Conservation (phyloP, 2,329 filamentous ascomycete genomes). For the Colletotrichum camelliae region DNA sequence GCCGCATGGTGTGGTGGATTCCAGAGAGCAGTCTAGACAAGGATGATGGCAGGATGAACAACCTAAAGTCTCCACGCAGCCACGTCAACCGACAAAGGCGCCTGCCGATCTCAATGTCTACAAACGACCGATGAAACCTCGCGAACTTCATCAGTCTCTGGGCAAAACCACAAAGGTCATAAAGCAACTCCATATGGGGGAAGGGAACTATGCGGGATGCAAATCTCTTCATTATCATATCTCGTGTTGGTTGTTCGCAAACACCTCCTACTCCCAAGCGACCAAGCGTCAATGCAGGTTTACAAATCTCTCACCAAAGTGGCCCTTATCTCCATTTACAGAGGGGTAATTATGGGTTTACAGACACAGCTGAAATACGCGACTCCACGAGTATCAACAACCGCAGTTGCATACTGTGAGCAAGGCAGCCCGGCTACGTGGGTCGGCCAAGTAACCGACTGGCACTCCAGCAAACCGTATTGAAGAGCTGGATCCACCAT, state of each 20-base stretch:
- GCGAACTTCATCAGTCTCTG: background rate
- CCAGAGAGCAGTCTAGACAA: background rate
- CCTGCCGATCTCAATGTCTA: conserved; percentile 12
- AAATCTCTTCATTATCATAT: background rate
- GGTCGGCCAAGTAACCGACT: background rate
- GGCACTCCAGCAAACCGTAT: background rate
- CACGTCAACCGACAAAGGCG: background rate
- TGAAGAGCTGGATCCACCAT: background rate
- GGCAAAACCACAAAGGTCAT: background rate
- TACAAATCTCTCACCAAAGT: background rate
- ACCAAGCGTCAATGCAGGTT: background rate
- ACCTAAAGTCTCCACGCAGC: conserved; percentile 1
- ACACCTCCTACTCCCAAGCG: background rate
- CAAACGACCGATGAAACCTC: background rate
- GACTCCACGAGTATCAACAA: background rate
- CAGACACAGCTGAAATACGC: background rate
- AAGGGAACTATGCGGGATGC: background rate
- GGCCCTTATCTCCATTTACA: background rate
- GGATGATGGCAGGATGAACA: background rate
- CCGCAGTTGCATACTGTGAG: background rate
- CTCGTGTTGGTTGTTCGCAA: background rate
- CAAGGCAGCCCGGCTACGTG: background rate
- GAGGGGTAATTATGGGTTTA: background rate
- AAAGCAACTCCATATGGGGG: background rate
- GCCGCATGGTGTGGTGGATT: background rate